A percentile compares a stretch with the other conserved stretches of the same genome.
Conservation (phyloP, 345 rosid genomes). For the Sonneratia caseolaris region DNA sequence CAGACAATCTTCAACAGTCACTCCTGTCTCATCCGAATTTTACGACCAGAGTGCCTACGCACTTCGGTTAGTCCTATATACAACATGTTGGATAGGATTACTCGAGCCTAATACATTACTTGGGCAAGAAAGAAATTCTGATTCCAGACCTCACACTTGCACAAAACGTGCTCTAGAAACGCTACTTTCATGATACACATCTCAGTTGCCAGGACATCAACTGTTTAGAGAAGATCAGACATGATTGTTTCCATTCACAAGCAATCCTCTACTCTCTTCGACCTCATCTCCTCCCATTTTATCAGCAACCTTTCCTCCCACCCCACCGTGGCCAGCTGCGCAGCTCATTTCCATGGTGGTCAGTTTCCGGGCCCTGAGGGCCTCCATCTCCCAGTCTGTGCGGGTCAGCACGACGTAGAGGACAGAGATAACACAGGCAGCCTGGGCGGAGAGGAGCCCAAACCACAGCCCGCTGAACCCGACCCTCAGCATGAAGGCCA, state of each 20-base stretch:
- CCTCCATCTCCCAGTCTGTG: slow-evolving; percentile 90
- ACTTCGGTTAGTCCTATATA: too few species aligned
- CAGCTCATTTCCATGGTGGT: slow-evolving; percentile 35
- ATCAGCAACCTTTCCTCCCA: slow-evolving; percentile 3
- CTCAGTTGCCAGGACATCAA: too few species aligned
- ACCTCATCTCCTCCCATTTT: background rate
- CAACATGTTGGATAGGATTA: too few species aligned
- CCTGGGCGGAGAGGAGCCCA: slow-evolving; percentile 81
- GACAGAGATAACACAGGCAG: slow-evolving; percentile 60
- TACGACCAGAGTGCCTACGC: too few species aligned
- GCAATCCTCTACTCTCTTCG: slow-evolving; percentile 29
- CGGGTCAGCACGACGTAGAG: slow-evolving; percentile 47
- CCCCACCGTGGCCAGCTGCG: slow-evolving; percentile 4
- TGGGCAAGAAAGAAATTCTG: too few species aligned
- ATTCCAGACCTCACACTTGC: too few species aligned
- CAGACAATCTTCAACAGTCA: too few species aligned
- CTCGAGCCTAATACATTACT: too few species aligned
- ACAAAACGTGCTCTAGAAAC: too few species aligned
- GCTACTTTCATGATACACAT: too few species aligned
- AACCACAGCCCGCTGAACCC: slow-evolving; percentile 93
- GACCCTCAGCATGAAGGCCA: slow-evolving; percentile 59
- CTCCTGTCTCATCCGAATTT: too few species aligned
- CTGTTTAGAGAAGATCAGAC: background rate
- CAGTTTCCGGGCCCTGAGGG: slow-evolving; percentile 50
- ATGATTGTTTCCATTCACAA: slow-evolving; percentile 22